Conservation (phyloP, 805 yeast genomes). For the Saccharomycopsis selenospora region DNA sequence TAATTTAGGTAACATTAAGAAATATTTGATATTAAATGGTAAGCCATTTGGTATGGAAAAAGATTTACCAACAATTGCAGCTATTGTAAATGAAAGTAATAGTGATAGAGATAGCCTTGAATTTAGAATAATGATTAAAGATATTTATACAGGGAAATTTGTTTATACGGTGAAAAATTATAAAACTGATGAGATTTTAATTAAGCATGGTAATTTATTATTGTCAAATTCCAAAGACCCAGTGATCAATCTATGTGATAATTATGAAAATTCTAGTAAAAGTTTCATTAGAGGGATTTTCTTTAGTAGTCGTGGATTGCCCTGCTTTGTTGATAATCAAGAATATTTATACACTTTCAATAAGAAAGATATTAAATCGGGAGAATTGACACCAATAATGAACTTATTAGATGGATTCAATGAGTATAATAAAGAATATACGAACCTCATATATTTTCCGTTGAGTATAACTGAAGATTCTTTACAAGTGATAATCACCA, state of each 20-base stretch:
- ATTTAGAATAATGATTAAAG: constrained; percentile 11
- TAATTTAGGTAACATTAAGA: constrained; percentile 8
- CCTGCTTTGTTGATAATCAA: constrained; percentile 14
- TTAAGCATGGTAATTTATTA: neutral
- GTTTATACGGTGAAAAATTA: constrained; percentile 7
- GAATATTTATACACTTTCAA: constrained; percentile 12
- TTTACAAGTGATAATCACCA: constrained; percentile 15
- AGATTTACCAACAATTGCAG: constrained; percentile 12
- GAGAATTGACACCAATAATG: constrained; percentile 10
- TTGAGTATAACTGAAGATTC: constrained; percentile 3
- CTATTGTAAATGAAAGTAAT: constrained; percentile 6
- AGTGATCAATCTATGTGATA: neutral
- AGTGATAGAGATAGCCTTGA: neutral
- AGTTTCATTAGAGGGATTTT: constrained; percentile 14
- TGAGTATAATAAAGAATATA: constrained; percentile 10
- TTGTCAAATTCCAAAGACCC: neutral
- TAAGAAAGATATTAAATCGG: neutral
- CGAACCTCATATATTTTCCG: constrained; percentile 17
- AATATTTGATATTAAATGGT: constrained; percentile 10
- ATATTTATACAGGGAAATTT: constrained; percentile 7
- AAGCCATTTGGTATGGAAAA: constrained; percentile 13
- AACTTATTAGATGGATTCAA: constrained; percentile 17
- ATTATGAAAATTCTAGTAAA: neutral
- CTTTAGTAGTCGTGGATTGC: constrained; percentile 9
- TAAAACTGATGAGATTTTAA: neutral